A percentile compares a stretch with the other conserved stretches of the same genome.
phyloP scores from a whole-genome alignment of 495 filamentous ascomycete species.

The Penicillium simplicissimum region DNA sequence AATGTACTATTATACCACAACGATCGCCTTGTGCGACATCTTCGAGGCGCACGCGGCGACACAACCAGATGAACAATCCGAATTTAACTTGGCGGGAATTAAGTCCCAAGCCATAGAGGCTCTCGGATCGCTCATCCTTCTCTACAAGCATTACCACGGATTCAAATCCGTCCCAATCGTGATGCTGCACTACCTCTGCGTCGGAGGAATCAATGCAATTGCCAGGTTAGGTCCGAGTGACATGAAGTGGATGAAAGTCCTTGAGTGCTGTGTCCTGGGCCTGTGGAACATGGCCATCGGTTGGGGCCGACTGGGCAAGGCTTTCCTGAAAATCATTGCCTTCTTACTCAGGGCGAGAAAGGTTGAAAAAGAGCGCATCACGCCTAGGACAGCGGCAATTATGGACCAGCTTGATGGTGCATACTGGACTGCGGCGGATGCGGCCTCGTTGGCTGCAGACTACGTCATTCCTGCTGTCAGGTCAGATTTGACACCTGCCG shows the following conservation, averaged over 20 bases:
- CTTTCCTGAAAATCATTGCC: constrained; percentile 31
- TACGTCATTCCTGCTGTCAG: constrained; percentile 23
- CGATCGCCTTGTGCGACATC: not conserved
- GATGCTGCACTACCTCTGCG: constrained; percentile 33
- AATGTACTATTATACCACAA: not conserved
- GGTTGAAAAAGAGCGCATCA: constrained; percentile 8
- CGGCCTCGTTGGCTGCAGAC: constrained; percentile 25
- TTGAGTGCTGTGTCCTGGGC: constrained; percentile 29
- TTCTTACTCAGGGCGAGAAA: constrained; percentile 16
- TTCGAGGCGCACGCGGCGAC: not conserved
- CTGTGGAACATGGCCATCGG: constrained; percentile 34
- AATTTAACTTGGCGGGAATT: not conserved
- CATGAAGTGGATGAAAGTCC: constrained; percentile 28
- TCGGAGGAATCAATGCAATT: constrained; percentile 25
- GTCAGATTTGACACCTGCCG: not conserved
- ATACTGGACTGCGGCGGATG: constrained; percentile 25
- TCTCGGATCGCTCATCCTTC: constrained; percentile 27
- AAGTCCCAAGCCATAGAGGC: constrained; percentile 17
- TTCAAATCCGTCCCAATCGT: constrained; percentile 34
- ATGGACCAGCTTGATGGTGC: constrained; percentile 19
- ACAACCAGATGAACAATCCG: not conserved
- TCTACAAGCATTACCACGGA: constrained; percentile 26
- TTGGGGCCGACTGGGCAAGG: constrained; percentile 31
- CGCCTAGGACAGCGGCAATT: constrained; percentile 22
- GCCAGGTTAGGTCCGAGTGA: constrained; percentile 17